phyloP scores from a whole-genome alignment of 2,329 filamentous ascomycete genomes.

The Ophiostoma triangulosporum region DNA sequence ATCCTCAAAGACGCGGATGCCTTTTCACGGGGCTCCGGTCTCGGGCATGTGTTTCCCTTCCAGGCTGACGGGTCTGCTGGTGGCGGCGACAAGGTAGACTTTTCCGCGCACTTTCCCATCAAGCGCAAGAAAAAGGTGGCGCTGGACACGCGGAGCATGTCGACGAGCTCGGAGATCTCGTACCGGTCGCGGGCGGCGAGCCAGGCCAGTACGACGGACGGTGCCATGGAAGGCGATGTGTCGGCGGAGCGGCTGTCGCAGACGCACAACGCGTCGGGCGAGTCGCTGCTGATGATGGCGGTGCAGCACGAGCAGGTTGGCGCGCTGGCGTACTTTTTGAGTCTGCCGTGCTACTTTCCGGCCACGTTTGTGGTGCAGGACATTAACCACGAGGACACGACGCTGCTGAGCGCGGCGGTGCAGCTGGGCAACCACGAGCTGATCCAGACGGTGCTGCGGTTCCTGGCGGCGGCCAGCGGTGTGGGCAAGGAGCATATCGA shows the following conservation, averaged over 20 bases:
- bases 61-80: constrained; percentile 32
- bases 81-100: constrained; percentile 6
- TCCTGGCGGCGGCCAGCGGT: constrained; percentile 39
- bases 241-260: constrained; percentile 68
- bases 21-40: constrained; percentile 41
- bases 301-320: constrained; percentile 58
- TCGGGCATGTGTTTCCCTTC: constrained; percentile 88
- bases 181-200: constrained; percentile 70
- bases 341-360: constrained; percentile 63
- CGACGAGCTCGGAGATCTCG: constrained; percentile 72
- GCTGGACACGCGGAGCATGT: constrained; percentile 81
- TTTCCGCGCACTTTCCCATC: constrained; percentile 18
- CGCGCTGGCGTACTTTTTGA: constrained; percentile 67
- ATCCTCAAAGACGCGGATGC: constrained; percentile 28
- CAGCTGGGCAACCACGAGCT: constrained; percentile 67
- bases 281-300: constrained; percentile 82
- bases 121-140: constrained; percentile 66
- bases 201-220: constrained; percentile 46
- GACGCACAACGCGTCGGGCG: constrained; percentile 56
- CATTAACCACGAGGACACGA: constrained; percentile 79
- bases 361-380: constrained; percentile 62
- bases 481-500: constrained; percentile 40
- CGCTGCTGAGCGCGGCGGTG: constrained; percentile 76
- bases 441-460: constrained; percentile 62
- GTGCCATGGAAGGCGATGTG: constrained; percentile 69